Evolutionary conservation across 371 early-diverging fungal genomes (phyloP).

Genomic region (Mucor irregularis): DNA sequence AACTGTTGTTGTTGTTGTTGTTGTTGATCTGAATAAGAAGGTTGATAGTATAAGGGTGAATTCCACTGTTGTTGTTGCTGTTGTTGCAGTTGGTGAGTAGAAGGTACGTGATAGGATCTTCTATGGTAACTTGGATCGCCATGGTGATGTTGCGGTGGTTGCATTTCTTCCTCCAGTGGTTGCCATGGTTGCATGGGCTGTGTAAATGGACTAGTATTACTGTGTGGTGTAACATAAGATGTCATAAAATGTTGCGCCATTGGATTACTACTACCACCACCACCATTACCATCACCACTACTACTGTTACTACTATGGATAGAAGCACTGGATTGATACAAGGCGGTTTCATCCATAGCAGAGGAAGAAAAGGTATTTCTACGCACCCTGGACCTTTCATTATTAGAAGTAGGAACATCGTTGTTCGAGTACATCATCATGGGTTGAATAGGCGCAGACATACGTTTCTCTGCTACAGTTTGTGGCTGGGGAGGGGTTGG

Average conservation of each 20-base stretch:
- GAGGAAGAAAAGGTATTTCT: conserved; percentile 11
- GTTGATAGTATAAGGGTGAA: background rate
- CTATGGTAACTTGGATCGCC: too few species aligned
- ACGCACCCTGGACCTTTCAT: conserved; percentile 2
- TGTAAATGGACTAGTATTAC: background rate
- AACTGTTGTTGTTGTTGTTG: background rate
- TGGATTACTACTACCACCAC: too few species aligned
- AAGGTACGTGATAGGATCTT: too few species aligned
- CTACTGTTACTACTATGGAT: conserved; percentile 2
- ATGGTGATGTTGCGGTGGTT: too few species aligned
- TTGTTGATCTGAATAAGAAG: background rate
- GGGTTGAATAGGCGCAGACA: conserved; percentile 27
- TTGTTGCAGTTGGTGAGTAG: too few species aligned
- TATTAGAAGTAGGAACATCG: background rate
- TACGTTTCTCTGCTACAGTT: conserved; percentile 23
- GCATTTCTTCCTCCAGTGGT: too few species aligned
- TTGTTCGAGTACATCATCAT: conserved; percentile 11
- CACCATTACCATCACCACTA: too few species aligned
- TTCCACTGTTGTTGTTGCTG: background rate
- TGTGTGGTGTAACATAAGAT: background rate
- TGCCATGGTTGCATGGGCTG: too few species aligned
- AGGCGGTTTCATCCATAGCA: background rate
- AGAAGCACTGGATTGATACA: conserved; percentile 12
- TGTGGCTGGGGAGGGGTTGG: too few species aligned
- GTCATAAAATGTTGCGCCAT: too few species aligned